Percentiles rank a stretch among this genome's conserved stretches.
Conservation (phyloP, 192 early-diverging fungal genomes). For the Podila horticola region DNA sequence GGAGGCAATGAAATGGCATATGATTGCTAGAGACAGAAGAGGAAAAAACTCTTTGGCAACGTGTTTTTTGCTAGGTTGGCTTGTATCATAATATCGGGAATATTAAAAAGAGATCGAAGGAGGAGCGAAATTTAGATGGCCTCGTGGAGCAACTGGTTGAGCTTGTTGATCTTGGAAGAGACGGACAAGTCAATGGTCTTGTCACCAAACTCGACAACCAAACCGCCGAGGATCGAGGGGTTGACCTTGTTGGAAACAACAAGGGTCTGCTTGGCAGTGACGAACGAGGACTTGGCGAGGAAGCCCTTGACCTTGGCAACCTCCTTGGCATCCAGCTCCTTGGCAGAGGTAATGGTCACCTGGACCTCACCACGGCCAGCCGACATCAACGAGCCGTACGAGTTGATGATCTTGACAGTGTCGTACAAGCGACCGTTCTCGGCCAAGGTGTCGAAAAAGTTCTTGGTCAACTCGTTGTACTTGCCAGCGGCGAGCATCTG, state of each 20-base stretch:
- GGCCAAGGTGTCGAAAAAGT: constrained; percentile 91
- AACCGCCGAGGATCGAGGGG: constrained; percentile 92
- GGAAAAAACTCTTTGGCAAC: too few species aligned
- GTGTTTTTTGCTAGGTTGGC: too few species aligned
- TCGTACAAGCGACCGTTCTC: constrained; percentile 95
- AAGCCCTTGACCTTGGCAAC: constrained; percentile 76
- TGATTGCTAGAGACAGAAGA: too few species aligned
- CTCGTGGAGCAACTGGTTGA: constrained; percentile 83
- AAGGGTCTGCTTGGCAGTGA: constrained; percentile 84
- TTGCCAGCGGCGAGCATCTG: constrained; percentile 73
- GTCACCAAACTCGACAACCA: constrained; percentile 97
- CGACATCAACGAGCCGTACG: constrained; percentile 86
- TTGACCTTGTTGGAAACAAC: constrained; percentile 91
- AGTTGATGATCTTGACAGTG: constrained; percentile 81
- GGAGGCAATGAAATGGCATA: too few species aligned
- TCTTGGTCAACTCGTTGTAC: constrained; percentile 82
- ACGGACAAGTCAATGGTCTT: constrained; percentile 99
- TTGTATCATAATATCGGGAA: too few species aligned
- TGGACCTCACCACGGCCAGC: constrained; percentile 90
- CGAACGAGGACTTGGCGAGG: constrained; percentile 84
- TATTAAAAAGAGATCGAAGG: neutral
- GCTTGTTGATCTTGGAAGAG: constrained; percentile 93
- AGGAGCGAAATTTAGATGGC: neutral
- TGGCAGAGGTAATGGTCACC: constrained; percentile 91
- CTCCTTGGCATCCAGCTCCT: constrained; percentile 80